phyloP scores from a whole-genome alignment of 129 eudicot genomes.

The Helianthus annuus region HanXRQr2.0-SUNRISE NC_035436.2:177593091-177593590 shows the following conservation, averaged over 20 bases:
- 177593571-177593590: conserved; percentile 43
- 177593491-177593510: conserved; percentile 36
- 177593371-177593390: neutral
- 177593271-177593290: conserved; percentile 54
- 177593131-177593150: conserved; percentile 52
- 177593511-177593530: conserved; percentile 54
- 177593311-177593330: conserved; percentile 33
- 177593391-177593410: too few relatives aligned
- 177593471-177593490: neutral
- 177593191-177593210: neutral
- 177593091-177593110: too few relatives aligned
- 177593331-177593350: neutral
- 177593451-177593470: too few relatives aligned
- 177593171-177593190: conserved; percentile 61
- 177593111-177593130: conserved; percentile 31
- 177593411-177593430: too few relatives aligned
- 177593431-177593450: too few relatives aligned
- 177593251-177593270: conserved; percentile 27
- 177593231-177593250: neutral
- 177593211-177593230: neutral
- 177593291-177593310: conserved; percentile 62
- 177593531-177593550: conserved; percentile 46
- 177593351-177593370: neutral
- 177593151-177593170: conserved; percentile 55
- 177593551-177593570: conserved; percentile 51